Evolutionary conservation across 2,329 filamentous ascomycete genomes (phyloP), one percentile per base, ranked within the genome.

Genomic region (Periglandula ipomoeae): DNA sequence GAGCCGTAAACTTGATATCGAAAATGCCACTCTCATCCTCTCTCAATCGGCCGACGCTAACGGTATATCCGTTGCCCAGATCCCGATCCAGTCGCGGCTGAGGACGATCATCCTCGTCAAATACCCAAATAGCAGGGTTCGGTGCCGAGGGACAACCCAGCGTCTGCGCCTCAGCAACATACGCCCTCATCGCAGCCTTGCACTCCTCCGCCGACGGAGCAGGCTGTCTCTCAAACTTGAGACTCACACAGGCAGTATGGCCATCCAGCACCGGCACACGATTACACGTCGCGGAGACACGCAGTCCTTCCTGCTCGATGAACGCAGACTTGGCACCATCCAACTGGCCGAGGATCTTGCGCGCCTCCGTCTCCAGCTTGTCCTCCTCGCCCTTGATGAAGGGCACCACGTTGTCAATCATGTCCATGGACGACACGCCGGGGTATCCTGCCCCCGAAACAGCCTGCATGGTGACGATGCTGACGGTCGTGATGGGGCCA

Each of bases 381-480:
- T 95, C 90, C 68, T 97, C 93, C 70, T 97, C 93, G 50, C 90
- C 90, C 1, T 79, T 77, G 64, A 97, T 98, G 69, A 81, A 96
- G 8, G 93, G 93, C 40, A 98, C 88, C 2, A 97, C 85, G 63
- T 97, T 97, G 71, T 97, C 93, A 53, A 97, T 72, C 52, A 97
- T 85, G 68, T 97, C 93, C 89, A 97, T 95, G 68, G 81, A 87
- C 64, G 85, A 85, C 35, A 97, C 87, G 55, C 88, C 88, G 4
- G 88, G 87, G 70, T 93, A 94, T 26, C 91, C 93, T 6, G 89
- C 91, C 50, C 93, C 91, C 1, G 88, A 95, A 41, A 97, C 83
- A 50, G 93, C 91, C 71, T 97, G 93, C 78, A 95, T 83, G 39
- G 93, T 97, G 58, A 96, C 89, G 46, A 97, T 87, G 56, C 75